A percentile compares a stretch with the other conserved stretches of the same genome.
These are phyloP conservation scores for Termitomyces sp. DNA, from an alignment of 768 basidiomycete genomes.

Conservation along the genomic window DNA sequence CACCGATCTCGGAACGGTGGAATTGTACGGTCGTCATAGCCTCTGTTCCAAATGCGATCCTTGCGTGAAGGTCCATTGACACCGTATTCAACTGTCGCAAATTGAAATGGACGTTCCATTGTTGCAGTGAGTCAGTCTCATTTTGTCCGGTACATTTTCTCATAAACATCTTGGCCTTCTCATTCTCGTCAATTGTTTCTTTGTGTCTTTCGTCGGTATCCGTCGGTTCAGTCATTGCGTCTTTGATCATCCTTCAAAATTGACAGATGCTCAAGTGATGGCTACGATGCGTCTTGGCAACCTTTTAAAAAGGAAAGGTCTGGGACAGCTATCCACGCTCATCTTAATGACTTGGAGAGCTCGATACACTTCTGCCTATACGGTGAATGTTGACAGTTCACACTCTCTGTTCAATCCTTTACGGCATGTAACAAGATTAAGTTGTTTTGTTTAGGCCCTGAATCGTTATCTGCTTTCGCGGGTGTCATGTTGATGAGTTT, in stretches of 20 bases:
- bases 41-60: slow-evolving; percentile 48
- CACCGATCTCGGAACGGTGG: slow-evolving; percentile 53
- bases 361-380: not conserved
- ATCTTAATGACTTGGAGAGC: not conserved
- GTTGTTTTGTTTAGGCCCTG: not conserved
- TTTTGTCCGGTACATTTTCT: not conserved
- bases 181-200: slow-evolving; percentile 33
- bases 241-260: slow-evolving; percentile 39
- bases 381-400: not conserved
- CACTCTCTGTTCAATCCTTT: not conserved
- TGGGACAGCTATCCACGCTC: slow-evolving; percentile 3
- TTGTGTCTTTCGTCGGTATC: slow-evolving; percentile 33
- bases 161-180: not conserved
- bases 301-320: slow-evolving; percentile 1
- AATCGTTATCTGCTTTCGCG: not conserved
- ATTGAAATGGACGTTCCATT: slow-evolving; percentile 52
- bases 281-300: slow-evolving; percentile 13
- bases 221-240: slow-evolving; percentile 38
- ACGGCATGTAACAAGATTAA: not conserved
- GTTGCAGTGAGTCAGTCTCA: slow-evolving; percentile 35
- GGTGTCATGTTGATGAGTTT: not conserved
- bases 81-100: slow-evolving; percentile 25
- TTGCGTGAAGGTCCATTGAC: slow-evolving; percentile 30
- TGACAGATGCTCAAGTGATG: slow-evolving; percentile 26
- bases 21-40: slow-evolving; percentile 54